Base-by-base conservation (phyloP, 2,329 filamentous ascomycete genomes). In the Diaporthe citri region DNA sequence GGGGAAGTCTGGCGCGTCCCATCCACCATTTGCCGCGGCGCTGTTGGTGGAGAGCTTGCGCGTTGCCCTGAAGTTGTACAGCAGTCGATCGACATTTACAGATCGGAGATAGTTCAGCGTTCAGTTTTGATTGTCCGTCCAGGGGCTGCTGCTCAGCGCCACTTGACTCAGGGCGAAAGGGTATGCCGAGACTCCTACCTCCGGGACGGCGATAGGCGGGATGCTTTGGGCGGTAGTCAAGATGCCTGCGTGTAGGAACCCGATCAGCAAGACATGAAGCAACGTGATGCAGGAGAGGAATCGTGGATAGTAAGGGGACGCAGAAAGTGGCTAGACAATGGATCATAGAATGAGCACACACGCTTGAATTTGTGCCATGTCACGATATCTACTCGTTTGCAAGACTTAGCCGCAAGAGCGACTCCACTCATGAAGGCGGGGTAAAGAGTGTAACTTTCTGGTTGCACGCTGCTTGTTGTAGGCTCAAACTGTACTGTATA, bases 1-100 rank as follows among this genome's bases (percentile, higher is more conserved):
- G 0, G 88, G 88, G 59, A 90, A 90, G 62, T 86, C 81, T 1
- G 88, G 88, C 1, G 86, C 86, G 78, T 90, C 88, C 88, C 88
- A 90, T 3, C 88, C 88, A 2, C 87, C 87, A 64, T 88, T 87
- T 8, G 82, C 66, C 2, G 80, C 76, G 2, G 87, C 88, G 1
- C 85, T 86, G 3, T 86, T 82, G 12, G 87, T 89, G 4, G 84
- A 85, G 0, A 89, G 77, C 25, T 83, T 81, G 73, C 89, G 87
- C 62, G 83, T 88, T 41, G 80, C 76, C 25, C 87, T 83, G 80
- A 88, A 89, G 77, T 85, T 84, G 80, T 88, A 88, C 25, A 88
- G 83, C 2, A 89, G 80, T 1, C 87, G 83, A 25, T 88, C 84
- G 0, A 85, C 77, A 70, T 88, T 83, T 31, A 88, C 82, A 39